A percentile compares a stretch with the other conserved stretches of the same genome.
phyloP scores from a whole-genome alignment of 2,329 filamentous ascomycete species.

The Colletotrichum musae region DNA sequence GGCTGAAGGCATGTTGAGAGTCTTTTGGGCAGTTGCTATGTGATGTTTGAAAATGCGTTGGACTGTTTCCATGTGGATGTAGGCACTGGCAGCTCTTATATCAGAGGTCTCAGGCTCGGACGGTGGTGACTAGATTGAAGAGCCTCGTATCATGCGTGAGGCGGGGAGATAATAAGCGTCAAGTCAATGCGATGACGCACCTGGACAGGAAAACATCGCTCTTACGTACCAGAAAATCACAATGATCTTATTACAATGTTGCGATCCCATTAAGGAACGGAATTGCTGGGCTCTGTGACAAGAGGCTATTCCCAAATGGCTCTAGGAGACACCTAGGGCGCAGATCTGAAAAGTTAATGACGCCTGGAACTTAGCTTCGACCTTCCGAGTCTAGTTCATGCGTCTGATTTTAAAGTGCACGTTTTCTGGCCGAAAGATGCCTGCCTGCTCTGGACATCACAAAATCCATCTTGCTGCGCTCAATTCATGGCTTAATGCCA shows the following conservation, averaged over 20 bases:
- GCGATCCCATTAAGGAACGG: background rate
- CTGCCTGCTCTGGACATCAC: too few species aligned
- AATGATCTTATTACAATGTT: background rate
- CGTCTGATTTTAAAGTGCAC: background rate
- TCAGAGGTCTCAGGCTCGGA: too few species aligned
- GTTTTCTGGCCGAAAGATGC: too few species aligned
- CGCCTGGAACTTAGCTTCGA: slow-evolving; percentile 13
- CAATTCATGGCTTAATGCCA: too few species aligned
- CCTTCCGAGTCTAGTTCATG: background rate
- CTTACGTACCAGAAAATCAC: background rate
- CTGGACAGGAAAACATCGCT: background rate
- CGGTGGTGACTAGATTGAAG: background rate
- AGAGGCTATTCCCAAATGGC: slow-evolving; percentile 7
- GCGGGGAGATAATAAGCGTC: background rate
- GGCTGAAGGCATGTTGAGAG: slow-evolving; percentile 43
- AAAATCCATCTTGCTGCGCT: too few species aligned
- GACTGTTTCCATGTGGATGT: slow-evolving; percentile 3
- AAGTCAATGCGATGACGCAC: slow-evolving; percentile 17
- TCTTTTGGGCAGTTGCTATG: slow-evolving; percentile 10
- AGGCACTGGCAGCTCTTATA: background rate
- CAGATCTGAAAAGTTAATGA: slow-evolving; percentile 13
- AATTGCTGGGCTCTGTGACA: background rate
- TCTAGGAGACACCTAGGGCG: background rate
- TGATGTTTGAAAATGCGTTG: slow-evolving; percentile 11
- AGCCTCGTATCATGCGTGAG: background rate